These are phyloP conservation scores for Salmacisia buchloeana DNA, from an alignment of 1,284 basidiomycete genomes.

Conservation along the genomic window DNA sequence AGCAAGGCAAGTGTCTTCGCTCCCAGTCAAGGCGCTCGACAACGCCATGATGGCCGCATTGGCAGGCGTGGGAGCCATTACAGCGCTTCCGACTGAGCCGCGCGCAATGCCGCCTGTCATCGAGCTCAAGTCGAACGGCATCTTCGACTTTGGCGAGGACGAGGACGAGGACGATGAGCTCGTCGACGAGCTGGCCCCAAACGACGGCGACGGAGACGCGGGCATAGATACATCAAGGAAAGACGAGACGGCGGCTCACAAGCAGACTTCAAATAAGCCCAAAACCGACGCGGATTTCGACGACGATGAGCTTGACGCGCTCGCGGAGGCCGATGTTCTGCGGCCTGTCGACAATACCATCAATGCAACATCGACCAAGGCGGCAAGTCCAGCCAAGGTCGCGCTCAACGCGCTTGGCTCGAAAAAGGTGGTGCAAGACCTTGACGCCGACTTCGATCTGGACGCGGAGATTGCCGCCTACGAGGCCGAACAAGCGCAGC, in stretches of 20 bases:
- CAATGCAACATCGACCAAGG: not conserved
- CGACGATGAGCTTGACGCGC: not conserved
- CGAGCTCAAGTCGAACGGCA: constrained; percentile 3
- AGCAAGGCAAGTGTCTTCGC: too few relatives aligned
- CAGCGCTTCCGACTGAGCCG: not conserved
- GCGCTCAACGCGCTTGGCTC: constrained; percentile 2
- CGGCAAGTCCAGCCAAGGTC: not conserved
- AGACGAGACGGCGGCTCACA: too few relatives aligned
- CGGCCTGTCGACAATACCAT: not conserved
- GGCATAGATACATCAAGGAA: too few relatives aligned
- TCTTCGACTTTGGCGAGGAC: not conserved
- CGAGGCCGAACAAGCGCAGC: not conserved
- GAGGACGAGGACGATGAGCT: constrained; percentile 9
- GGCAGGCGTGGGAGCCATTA: too few relatives aligned
- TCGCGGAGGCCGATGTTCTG: not conserved
- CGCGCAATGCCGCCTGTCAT: not conserved
- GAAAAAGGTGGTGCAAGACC: not conserved
- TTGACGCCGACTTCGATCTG: not conserved
- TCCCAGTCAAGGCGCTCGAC: not conserved
- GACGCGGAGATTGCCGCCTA: constrained; percentile 6
- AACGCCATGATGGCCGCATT: not conserved
- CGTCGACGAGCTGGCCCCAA: not conserved
- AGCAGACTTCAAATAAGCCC: too few relatives aligned
- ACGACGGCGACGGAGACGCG: not conserved
- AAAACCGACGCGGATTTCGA: too few relatives aligned